phyloP scores from a whole-genome alignment of 2,329 filamentous ascomycete genomes.

The Lecanicillium sp. region DNA sequence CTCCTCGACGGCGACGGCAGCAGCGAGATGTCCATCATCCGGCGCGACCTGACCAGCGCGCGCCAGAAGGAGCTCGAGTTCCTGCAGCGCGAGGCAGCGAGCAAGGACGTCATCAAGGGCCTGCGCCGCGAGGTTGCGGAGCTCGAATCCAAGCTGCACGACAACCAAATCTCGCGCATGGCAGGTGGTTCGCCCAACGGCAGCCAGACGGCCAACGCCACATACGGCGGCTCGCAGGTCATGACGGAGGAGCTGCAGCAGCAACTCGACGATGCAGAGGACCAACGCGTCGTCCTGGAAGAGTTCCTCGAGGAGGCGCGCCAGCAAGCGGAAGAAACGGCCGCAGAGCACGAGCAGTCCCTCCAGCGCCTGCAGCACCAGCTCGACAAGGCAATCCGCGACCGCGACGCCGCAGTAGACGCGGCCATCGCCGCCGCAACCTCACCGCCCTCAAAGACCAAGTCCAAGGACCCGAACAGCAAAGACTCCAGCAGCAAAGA shows the following conservation, averaged over 20 bases:
- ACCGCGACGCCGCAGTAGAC: slow-evolving; percentile 31
- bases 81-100: slow-evolving; percentile 57
- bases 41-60: slow-evolving; percentile 56
- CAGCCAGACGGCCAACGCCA: slow-evolving; percentile 15
- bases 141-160: slow-evolving; percentile 61
- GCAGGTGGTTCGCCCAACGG: slow-evolving; percentile 25
- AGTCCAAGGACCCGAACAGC: too few relatives aligned
- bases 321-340: slow-evolving; percentile 43
- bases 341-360: slow-evolving; percentile 37
- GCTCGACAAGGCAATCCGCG: slow-evolving; percentile 45
- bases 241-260: slow-evolving; percentile 42
- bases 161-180: slow-evolving; percentile 49
- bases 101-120: slow-evolving; percentile 56
- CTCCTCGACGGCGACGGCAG: slow-evolving; percentile 36
- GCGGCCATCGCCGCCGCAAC: slow-evolving; percentile 22
- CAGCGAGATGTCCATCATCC: slow-evolving; percentile 54
- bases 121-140: slow-evolving; percentile 61
- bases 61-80: slow-evolving; percentile 61
- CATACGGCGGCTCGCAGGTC: slow-evolving; percentile 5
- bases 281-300: slow-evolving; percentile 53
- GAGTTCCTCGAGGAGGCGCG: slow-evolving; percentile 52
- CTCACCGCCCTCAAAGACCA: not conserved
- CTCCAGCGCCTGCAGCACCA: slow-evolving; percentile 41
- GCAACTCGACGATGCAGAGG: slow-evolving; percentile 52
- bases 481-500: slow-evolving; percentile 43